Evolutionary conservation across 2,329 filamentous ascomycete genomes (phyloP), one percentile per base, ranked within the genome.

Genomic region (Monascus ruber): DNA sequence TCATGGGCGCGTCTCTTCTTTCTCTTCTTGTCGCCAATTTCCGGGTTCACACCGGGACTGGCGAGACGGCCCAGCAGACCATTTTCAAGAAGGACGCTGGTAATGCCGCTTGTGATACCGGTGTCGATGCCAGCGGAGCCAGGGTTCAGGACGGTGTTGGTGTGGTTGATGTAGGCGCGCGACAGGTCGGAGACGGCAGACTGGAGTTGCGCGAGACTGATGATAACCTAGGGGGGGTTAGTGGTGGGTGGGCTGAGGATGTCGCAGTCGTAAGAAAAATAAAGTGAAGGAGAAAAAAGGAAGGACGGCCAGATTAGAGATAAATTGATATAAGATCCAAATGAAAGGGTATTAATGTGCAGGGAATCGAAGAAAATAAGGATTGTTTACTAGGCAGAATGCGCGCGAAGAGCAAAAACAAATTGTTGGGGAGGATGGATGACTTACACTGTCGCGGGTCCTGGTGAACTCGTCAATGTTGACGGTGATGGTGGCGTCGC

Each of bases 1-100:
- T 96, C 89, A 56, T 84, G 80, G 33, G 81, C 77, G 72, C 88
- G 88, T 74, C 91, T 89, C 64, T 84, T 81, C 73, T 91, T 87
- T 74, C 87, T 87, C 74, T 86, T 83, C 61, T 79, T 77, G 54
- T 79, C 75, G 6, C 69, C 73, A 1, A 64, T 66, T 24, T 72
- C 71, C 8, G 62, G 63, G 43, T 60, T 59, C 26, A 50, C 50
- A 9, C 52, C 58, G 25, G 63, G 60, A 43, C 58, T 64, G 28
- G 53, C 48, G 10, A 59, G 57, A 37, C 60, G 61, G 40, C 58
- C 50, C 31, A 72, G 53, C 35, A 70, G 56, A 38, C 65, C 66
- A 47, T 63, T 65, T 35, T 67, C 66, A 26, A 59, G 53, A n/a
- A 68, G 59, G 29, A 65, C 62, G 47, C 54, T 59, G 43, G 66